A percentile compares a stretch with the other conserved stretches of the same genome.
Conservation (phyloP, 352 stramenopile species). For the Phytophthora pseudosyringae region DNA sequence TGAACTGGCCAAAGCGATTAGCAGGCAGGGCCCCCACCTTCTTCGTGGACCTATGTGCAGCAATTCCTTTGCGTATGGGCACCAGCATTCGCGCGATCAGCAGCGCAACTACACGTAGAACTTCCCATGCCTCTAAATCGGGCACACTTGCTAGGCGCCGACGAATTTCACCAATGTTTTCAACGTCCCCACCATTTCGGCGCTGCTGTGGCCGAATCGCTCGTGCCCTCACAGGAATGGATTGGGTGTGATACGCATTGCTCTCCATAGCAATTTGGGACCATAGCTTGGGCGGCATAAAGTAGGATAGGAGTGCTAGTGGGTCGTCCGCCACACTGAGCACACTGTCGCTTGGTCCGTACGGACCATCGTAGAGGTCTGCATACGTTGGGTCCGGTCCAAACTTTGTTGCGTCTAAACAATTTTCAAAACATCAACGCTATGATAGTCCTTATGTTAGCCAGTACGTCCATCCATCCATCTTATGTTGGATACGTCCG, state of each 20-base stretch:
- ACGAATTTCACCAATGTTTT: slow-evolving; percentile 1
- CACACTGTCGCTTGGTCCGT: too few relatives aligned
- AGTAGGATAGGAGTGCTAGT: slow-evolving; percentile 19
- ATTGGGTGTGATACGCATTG: slow-evolving; percentile 10
- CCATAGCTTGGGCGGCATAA: slow-evolving; percentile 16
- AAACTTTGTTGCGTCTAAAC: slow-evolving; percentile 1
- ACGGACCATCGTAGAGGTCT: slow-evolving; percentile 3
- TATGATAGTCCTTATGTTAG: slow-evolving; percentile 9
- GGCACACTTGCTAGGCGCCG: not conserved
- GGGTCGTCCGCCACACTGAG: too few relatives aligned
- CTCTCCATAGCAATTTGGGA: slow-evolving; percentile 8
- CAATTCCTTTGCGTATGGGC: not conserved
- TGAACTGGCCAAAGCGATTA: slow-evolving; percentile 4
- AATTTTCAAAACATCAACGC: not conserved
- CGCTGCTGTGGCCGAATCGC: slow-evolving; percentile 7
- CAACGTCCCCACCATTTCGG: not conserved
- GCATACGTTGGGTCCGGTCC: slow-evolving; percentile 1
- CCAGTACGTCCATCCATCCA: not conserved
- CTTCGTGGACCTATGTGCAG: not conserved
- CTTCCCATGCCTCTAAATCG: not conserved
- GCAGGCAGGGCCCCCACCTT: slow-evolving; percentile 1
- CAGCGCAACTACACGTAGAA: not conserved
- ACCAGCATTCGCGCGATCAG: not conserved
- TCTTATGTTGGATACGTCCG: slow-evolving; percentile 7
- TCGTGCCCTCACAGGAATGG: not conserved